Base-by-base conservation (phyloP, 2,329 filamentous ascomycete species). In the Fusarium dlaminii region DNA sequence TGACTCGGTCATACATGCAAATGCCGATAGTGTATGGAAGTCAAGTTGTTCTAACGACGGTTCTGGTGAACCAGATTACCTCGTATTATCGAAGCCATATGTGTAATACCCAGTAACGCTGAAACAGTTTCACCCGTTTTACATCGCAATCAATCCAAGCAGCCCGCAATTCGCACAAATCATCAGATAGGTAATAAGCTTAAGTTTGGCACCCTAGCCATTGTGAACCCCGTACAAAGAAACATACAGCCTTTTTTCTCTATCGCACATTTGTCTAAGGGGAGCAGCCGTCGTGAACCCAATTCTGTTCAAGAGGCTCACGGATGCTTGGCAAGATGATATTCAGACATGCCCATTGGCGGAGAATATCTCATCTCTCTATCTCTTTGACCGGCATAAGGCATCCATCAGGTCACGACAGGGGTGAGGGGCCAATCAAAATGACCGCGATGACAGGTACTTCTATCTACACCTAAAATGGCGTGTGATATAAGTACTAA, bases 301-400 rank as follows among this genome's bases (percentile, higher is more conserved):
- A 54, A 72, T 57, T 58, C 59, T 68, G 62, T 66, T 55, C 56
- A 43, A 67, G 55, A 59, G 59, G 42, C 39, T 65, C 56, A 30
- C 32, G 15, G 22, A 34, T 45, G 71, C 72, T 72, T 74, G 71
- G 71, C 63, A 62, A 56, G 39, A 77, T 68, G 64, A 63, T 60
- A 59, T 49, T 34, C 57, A 56, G 49, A 37, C 42, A 59, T 39
- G 57, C 24, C 61, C n/a, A 76, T 74, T 77, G 63, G 70, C 51
- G 17, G 30, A 29, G n/a, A 70, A 65, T 56, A 49, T 63, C 45
- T 52, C 48, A 63, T 55, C 56, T 49, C 57, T 29, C 43, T 57
- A 32, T 36, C 34, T 34, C 30, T 32, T 32, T 32, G 13, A 32
- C 30, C 30, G 30, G 30, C 30, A 32, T 32, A 32, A 32, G 30